Percentiles rank a stretch among this genome's conserved stretches.
These are phyloP conservation scores for Phialemonium atrogriseum DNA, from an alignment of 2,329 filamentous ascomycete species.

Conservation along the genomic window DNA sequence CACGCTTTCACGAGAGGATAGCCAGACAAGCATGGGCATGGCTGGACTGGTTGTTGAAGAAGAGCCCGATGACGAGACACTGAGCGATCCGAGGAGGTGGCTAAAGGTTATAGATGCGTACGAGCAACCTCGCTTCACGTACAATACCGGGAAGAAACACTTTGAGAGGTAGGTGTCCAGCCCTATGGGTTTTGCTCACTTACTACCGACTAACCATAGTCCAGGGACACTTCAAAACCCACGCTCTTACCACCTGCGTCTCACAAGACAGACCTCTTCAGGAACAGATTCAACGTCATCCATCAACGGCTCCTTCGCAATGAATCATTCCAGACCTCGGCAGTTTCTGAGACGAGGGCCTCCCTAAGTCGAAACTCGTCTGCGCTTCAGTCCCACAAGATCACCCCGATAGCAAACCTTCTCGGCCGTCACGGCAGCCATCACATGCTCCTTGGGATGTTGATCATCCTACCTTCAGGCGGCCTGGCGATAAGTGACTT, in stretches of 20 bases:
- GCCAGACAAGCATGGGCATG: conserved; percentile 57
- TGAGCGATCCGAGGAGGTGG: conserved; percentile 70
- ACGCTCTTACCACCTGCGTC: conserved; percentile 67
- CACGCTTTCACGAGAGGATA: conserved; percentile 46
- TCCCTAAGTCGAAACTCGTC: conserved; percentile 52
- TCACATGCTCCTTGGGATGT: conserved; percentile 79
- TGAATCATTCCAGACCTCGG: conserved; percentile 81
- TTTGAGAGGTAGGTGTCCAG: conserved; percentile 60
- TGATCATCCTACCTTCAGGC: conserved; percentile 74
- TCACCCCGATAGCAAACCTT: conserved; percentile 74
- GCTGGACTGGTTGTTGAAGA: conserved; percentile 46
- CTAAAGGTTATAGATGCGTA: conserved; percentile 77
- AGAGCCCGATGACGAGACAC: conserved; percentile 45
- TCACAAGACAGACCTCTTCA: conserved; percentile 78
- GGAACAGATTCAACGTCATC: conserved; percentile 85
- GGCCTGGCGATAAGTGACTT: conserved; percentile 76
- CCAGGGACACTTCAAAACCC: conserved; percentile 53
- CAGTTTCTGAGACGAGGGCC: conserved; percentile 55
- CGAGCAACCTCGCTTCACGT: conserved; percentile 72
- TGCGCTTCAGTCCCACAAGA: conserved; percentile 61
- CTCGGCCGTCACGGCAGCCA: conserved; percentile 73
- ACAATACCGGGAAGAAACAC: conserved; percentile 77
- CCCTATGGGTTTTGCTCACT: too few species aligned
- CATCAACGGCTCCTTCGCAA: conserved; percentile 89
- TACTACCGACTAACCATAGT: conserved; percentile 10